Evolutionary conservation across 208 protist genomes (phyloP), one percentile per base, ranked within the genome.

Genomic region (Angomonas ambiguus): DNA sequence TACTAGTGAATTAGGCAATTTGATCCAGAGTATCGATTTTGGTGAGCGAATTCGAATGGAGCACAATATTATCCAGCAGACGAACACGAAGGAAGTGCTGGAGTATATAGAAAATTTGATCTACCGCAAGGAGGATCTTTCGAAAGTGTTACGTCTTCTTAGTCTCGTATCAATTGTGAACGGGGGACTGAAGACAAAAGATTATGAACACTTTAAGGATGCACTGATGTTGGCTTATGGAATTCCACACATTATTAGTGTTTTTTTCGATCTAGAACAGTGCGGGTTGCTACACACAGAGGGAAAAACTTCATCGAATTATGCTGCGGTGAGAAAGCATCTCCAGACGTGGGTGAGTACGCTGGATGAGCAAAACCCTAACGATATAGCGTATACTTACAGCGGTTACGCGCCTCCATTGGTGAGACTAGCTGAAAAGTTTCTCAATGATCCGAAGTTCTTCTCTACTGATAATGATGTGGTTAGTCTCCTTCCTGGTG

Each of bases 71-170:
- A 60, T 97, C 38, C 83, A 89, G 49, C 83, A 85, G 59, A 59
- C 63, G 1, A 87, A 85, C 66, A 84, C 93, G 18, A 72, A 80
- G 33, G 86, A 94, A 16, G 69, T 81, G 0, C 31, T 92, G 6
- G 80, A 87, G 27, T 95, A 88, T 69, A 80, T 97, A 62, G 90
- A 97, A 53, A 86, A 95, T 35, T 77, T 89, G 11, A 83, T 95
- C 22, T 78, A 82, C 59, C 68, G 81, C 32, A 76, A 66, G 51
- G 77, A 87, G 31, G 72, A 66, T 25, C 76, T 97, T 32, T 62
- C 71, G 16, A 62, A 70, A 24, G 84, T 95, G 45, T 30, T 95
- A 16, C 80, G 89, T 22, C 62, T 97, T 8, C 48, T 94, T n/a
- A 89, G 77, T 38, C 72, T 97, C 41, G 77, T 87, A 60, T 97